Evolutionary conservation across 2,329 filamentous ascomycete species (phyloP), one percentile per base, ranked within the genome.

Genomic region (Diaporthe ilicicola): DNA sequence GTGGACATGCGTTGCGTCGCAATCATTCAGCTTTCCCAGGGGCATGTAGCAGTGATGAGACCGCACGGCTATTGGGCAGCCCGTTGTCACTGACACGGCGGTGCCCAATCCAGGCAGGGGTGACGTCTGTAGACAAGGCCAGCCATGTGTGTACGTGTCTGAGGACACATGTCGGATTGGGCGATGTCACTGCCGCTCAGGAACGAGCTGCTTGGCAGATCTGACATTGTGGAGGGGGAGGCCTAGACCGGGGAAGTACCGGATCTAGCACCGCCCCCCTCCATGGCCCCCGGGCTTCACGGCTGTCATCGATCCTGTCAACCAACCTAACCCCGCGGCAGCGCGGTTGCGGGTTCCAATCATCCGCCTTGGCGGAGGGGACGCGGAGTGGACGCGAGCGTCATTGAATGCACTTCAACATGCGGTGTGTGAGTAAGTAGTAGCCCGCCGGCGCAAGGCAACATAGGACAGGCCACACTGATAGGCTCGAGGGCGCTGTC

Each of bases 151-250:
- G 13, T 3, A 39, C n/a, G 37, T 39, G 37, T 24, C 7, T 5
- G n/a, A 62, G 19, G 7, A 4, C 44, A 27, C 13, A 27, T n/a
- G 37, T 13, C 44, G 44, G 37, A 50, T 64, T 50, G 59, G 59
- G 59, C 59, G 44, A 64, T 64, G 59, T 64, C 44, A 64, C 59
- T 64, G 42, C 59, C 44, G 44, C 59, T 42, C 59, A 64, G 59
- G 59, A 64, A 64, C 59, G 59, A 37, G 59, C 50, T 24, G 59
- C 59, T 64, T 64, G 59, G 59, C 59, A 64, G 59, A 64, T 64
- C 59, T 50, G 59, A 17, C 19, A 37, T 12, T 29, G 59, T 50
- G 29, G 59, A 64, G 59, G 59, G 59, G 44, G 17, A 24, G 4
- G n/a, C 39, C 59, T 27, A 50, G 13, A 44, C 59, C 59, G 59